Base-by-base conservation (phyloP, 805 yeast genomes). In the Candida nemodendra region DNA sequence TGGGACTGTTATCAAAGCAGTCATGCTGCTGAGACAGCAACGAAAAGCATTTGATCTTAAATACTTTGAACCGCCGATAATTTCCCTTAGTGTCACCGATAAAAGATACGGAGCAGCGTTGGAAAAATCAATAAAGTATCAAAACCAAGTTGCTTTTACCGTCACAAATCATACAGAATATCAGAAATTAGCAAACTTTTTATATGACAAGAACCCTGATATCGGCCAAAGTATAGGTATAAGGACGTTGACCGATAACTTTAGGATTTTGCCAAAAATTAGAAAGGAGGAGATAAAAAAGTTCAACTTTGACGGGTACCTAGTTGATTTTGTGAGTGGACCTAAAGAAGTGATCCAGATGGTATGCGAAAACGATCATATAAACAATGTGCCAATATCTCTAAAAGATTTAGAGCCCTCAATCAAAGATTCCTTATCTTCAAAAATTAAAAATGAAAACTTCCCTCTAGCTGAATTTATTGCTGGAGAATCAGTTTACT, bases 291-390 rank as follows among this genome's bases (percentile, higher is more conserved):
- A 31, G 9, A 49, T 88, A 2, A 51, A 45, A 19, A 24, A 39
- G 0, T 59, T 66, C 16, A 96, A 96, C 0, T 89, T 93, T 58
- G 95, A 85, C 38, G 93, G 95, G 1, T 86, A 77, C 52, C 48
- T 89, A 18, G 60, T 74, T 2, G 96, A 93, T 50, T 77, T 77
- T 45, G 53, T 91, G 2, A 60, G 63, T 2, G 98, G 96, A 1
- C 95, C 96, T 1, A 53, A 59, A 5, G 73, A 74, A 8, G 95
- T 91, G 1, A 55, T 87, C 34, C 69, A 72, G 37, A 87, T 84
- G 88, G 68, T 90, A 22, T 78, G 84, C 46, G 80, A 76, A 44
- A 62, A 62, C 25, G 69, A 72, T 30, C 60, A 65, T 26, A 57
- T 79, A 13, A 71, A 78, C 44, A 57, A 59, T 36, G 75, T 86